Conservation (phyloP, 2,329 filamentous ascomycete genomes). For the Fusarium xylarioides region DNA sequence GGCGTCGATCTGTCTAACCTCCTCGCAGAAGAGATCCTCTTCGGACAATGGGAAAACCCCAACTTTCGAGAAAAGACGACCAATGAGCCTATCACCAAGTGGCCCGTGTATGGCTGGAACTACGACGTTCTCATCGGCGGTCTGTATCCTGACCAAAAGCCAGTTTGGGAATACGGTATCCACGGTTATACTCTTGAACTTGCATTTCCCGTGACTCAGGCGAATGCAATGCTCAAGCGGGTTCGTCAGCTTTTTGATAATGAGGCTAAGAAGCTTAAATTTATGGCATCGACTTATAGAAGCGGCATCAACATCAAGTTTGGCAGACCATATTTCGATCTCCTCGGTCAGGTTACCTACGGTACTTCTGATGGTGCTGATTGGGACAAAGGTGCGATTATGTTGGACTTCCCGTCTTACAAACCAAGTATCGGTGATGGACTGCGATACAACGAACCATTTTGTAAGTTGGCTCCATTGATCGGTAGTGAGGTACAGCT, state of each 20-base stretch:
- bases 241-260: not conserved
- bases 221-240: not conserved
- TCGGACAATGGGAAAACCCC: slow-evolving; percentile 3
- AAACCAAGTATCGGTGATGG: not conserved
- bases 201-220: not conserved
- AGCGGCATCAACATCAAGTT: slow-evolving; percentile 12
- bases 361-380: not conserved
- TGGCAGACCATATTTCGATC: not conserved
- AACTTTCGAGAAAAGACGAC: slow-evolving; percentile 7
- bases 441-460: not conserved
- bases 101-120: slow-evolving; percentile 2
- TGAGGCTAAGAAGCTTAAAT: not conserved
- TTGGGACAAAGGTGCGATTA: slow-evolving; percentile 1
- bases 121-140: slow-evolving; percentile 7
- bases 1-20: not conserved
- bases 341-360: not conserved
- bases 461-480: not conserved
- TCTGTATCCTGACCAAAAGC: not conserved
- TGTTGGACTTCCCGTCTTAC: not conserved
- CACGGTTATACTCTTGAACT: not conserved
- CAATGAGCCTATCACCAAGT: not conserved
- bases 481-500: too few relatives aligned
- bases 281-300: not conserved
- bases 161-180: not conserved
- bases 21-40: not conserved